Evolutionary conservation across 2,329 filamentous ascomycete species (phyloP), one percentile per base, ranked within the genome.

Genomic region (Xenosphaeropsis pyriputrescens): DNA sequence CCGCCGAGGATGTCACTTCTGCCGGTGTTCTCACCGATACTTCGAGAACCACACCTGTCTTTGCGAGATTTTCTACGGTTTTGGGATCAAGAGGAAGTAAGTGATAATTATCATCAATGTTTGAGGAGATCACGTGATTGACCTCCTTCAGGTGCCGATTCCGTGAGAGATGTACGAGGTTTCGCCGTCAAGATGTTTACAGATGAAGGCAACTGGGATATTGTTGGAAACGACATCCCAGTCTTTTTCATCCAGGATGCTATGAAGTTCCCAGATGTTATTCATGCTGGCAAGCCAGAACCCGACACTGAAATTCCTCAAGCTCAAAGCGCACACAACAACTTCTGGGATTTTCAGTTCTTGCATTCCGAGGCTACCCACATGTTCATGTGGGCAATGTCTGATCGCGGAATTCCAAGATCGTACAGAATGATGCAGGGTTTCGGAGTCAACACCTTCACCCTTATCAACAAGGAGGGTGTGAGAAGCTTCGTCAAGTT

Each of bases 381-480:
- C 54, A 85, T 85, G 78, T 80, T 72, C 47, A 74, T 83, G 65
- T 88, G 82, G 81, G 63, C 75, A 19, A 83, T 85, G 76, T 80
- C 73, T 7, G 83, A 86, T 52, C 69, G 80, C 18, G 66, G 67
- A 0, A 85, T 85, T 39, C 82, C 82, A 1, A 70, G 79, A 2
- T 84, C 78, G 0, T 86, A 68, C 58, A 75, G 83, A 17, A 86
- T 86, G 80, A 86, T 89, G 79, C 80, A 89, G 47, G 83, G 83
- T 0, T 89, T 88, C 40, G 82, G 83, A 38, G 83, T 89, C 47
- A 86, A 89, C 57, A 88, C 84, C 0, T 89, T 67, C 49, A 80
- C 72, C 0, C 65, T 86, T 2, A 63, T 66, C 43, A 85, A 85
- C 42, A 69, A 66, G 17, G 67, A 79, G 45, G 80, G 79, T 16